Base-by-base conservation (phyloP, 2,329 filamentous ascomycete genomes). In the Aspergillus pseudonomiae region DNA sequence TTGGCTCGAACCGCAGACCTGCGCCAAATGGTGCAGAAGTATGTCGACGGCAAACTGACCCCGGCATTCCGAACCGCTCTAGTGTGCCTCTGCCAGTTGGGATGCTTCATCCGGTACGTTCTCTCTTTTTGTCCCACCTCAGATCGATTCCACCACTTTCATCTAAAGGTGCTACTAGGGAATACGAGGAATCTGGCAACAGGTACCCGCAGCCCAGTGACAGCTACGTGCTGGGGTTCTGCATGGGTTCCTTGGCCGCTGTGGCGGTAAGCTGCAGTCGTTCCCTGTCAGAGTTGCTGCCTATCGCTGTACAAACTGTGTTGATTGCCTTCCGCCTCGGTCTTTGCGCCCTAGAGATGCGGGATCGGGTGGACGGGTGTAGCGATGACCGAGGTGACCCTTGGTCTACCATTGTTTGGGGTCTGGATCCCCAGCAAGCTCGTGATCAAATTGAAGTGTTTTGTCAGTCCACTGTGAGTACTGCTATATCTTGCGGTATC, bases 321-420 rank as follows among this genome's bases (percentile, higher is more conserved):
- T 65, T 72, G 46, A 68, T 77, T 53, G 73, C 78, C 11, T 75
- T 79, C 61, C 67, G 76, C 57, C 71, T 71, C 9, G 77, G 76
- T 16, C 46, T 66, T 16, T 50, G 59, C 21, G 60, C 59, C 6
- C 14, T 39, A 19, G 41, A 64, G 21, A 59, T 59, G 41, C 50
- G 52, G 14, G 53, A 63, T 24, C 30, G 14, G 12, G 32, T 63
- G 16, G 52, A 63, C 14, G 21, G 50, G 39, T 60, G 34, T 36
- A 36, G 34, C 12, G 34, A 36, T 14, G 34, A 36, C 56, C 10
- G 52, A 52, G 21, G 12, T 10, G 11, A 60, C 24, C 24, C 34
- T 36, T 57, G 55, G 55, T 57, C 55, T 7, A 46, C n/a, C 21
- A 28, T 57, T 21, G 24, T 57, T 14, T 14, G 34, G 34, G 34